phyloP scores from a whole-genome alignment of 2,329 filamentous ascomycete genomes.

The Botrytis fabae region DNA sequence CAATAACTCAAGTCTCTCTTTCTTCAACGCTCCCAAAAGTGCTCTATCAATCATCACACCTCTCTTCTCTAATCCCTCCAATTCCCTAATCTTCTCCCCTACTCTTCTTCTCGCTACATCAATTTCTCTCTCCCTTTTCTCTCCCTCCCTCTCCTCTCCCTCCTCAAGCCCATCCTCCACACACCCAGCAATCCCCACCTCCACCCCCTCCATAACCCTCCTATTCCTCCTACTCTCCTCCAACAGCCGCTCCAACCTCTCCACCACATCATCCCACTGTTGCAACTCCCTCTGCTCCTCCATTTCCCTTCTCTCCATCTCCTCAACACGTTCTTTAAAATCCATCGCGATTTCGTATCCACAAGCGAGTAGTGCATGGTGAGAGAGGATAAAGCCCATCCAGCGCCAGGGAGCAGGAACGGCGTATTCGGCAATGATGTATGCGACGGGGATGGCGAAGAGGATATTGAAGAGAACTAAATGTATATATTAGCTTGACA shows the following conservation, averaged over 20 bases:
- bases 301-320: slow-evolving; percentile 13
- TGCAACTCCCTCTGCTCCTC: slow-evolving; percentile 19
- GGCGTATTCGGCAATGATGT: slow-evolving; percentile 12
- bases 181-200: neutral
- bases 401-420: neutral
- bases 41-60: neutral
- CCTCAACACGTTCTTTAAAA: slow-evolving; percentile 8
- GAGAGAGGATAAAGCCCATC: neutral
- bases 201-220: neutral
- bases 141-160: no score
- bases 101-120: no score
- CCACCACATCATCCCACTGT: slow-evolving; percentile 25
- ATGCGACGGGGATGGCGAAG: slow-evolving; percentile 26
- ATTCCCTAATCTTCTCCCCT: neutral
- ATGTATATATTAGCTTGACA: neutral
- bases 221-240: neutral
- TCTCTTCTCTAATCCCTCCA: neutral
- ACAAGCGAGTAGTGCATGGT: slow-evolving; percentile 7
- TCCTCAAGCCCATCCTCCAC: neutral
- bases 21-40: neutral
- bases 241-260: slow-evolving; percentile 6
- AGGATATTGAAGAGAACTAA: slow-evolving; percentile 27
- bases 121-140: neutral
- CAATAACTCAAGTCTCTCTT: neutral
- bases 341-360: neutral